Evolutionary conservation across 2,329 filamentous ascomycete genomes (phyloP), one percentile per base, ranked within the genome.

Genomic region (Colletotrichum sansevieriae): DNA sequence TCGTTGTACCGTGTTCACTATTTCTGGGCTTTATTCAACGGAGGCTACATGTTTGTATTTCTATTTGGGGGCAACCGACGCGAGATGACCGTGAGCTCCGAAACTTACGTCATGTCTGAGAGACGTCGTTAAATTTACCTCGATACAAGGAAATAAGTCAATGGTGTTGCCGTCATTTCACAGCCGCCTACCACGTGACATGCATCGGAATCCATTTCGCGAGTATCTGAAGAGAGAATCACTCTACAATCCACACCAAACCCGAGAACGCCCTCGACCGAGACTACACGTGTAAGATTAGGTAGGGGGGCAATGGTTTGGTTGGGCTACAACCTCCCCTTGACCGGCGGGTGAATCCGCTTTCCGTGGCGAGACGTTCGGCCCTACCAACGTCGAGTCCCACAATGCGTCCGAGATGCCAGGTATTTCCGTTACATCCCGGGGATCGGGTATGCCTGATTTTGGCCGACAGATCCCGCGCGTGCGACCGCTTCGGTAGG

Each of bases 371-470:
- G 62, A 65, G 62, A 66, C 18, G 35, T 69, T 54, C 66, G 66
- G 66, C 66, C 63, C 37, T 69, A 69, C 49, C 65, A 68, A 44
- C 43, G 41, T 51, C 35, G 12, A 22, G 66, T 56, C n/a, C 66
- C 66, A 66, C 66, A 69, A 69, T 69, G 66, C 15, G 62, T 33
- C 66, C 66, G 66, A 69, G 29, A 69, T 69, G 66, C 65, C 55
- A 51, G 66, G 49, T 55, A 49, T 56, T 39, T 47, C 18, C 52
- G 55, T 65, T 65, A 49, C 63, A 56, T 65, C 62, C 49, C 49
- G 35, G 18, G 29, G 33, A 44, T 69, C 49, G 55, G 62, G 41
- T 49, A 52, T 63, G 58, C 66, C 66, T 56, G 62, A 37, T 51
- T 66, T 69, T 61, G 35, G 37, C 66, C 66, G 62, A 69, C 43